Evolutionary conservation across 768 basidiomycete genomes (phyloP).

Genomic region (Termitomyces heimii): DNA sequence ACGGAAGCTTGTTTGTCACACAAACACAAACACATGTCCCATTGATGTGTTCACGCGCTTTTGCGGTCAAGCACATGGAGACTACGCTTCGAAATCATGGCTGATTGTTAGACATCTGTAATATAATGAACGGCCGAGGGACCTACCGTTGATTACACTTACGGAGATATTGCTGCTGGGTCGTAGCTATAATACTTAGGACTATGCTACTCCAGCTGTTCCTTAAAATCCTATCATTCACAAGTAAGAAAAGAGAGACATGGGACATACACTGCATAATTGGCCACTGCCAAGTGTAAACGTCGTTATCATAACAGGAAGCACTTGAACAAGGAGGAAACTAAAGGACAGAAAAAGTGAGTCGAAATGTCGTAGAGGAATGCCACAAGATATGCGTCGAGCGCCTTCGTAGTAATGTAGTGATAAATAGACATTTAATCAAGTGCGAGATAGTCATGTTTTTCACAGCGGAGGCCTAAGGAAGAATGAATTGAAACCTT

Average conservation of each 20-base stretch:
- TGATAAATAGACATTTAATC: neutral
- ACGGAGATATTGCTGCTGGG: neutral
- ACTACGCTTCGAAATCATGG: neutral
- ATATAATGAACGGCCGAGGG: neutral
- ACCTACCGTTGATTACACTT: neutral
- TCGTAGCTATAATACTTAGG: neutral
- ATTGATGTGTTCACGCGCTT: neutral
- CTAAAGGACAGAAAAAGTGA: neutral
- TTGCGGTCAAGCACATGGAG: neutral
- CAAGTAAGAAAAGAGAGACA: neutral
- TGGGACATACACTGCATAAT: neutral
- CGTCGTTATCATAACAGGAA: neutral
- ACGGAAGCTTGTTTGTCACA: conserved; percentile 28
- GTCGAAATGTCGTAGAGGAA: neutral
- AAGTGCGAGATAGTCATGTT: too few relatives aligned
- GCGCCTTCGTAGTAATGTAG: neutral
- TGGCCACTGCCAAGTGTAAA: neutral
- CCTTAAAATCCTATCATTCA: neutral
- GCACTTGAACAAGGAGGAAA: neutral
- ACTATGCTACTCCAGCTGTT: neutral
- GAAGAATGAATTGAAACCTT: neutral
- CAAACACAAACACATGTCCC: conserved; percentile 26
- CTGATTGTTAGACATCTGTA: neutral
- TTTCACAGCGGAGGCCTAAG: neutral
- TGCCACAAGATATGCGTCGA: neutral